These are phyloP conservation scores for Hippophae rhamnoides DNA, from an alignment of 306 rosid genomes.

Conservation along the genomic window DNA sequence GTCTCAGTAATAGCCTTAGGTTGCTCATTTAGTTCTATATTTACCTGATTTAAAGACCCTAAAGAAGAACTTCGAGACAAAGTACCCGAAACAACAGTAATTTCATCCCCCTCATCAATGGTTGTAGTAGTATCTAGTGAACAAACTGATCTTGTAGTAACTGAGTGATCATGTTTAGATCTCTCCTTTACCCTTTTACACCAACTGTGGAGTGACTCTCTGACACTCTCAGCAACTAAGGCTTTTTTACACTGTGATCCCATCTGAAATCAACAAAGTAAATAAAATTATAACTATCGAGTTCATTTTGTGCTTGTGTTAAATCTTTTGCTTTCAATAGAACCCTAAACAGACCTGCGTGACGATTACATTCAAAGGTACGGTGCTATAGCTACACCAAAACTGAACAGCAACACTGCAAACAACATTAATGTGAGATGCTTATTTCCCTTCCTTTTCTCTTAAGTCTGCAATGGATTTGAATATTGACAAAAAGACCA, in stretches of 20 bases:
- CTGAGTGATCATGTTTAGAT: slow-evolving; percentile 60
- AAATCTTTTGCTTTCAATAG: not conserved
- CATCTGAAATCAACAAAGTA: slow-evolving; percentile 43
- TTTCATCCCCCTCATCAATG: slow-evolving; percentile 66
- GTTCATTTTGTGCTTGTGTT: not conserved
- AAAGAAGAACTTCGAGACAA: slow-evolving; percentile 65
- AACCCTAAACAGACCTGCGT: slow-evolving; percentile 54
- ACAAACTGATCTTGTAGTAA: slow-evolving; percentile 66
- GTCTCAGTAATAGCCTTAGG: slow-evolving; percentile 22
- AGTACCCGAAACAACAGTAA: slow-evolving; percentile 67
- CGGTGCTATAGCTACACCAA: slow-evolving; percentile 96
- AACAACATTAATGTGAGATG: not conserved
- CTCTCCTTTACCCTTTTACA: slow-evolving; percentile 88
- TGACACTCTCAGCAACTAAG: slow-evolving; percentile 69
- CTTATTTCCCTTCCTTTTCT: slow-evolving; percentile 1
- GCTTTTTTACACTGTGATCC: slow-evolving; percentile 83
- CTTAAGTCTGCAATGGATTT: not conserved
- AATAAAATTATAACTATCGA: not conserved
- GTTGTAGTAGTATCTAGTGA: slow-evolving; percentile 49
- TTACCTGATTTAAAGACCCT: slow-evolving; percentile 59
- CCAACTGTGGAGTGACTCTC: slow-evolving; percentile 94
- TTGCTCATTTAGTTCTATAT: slow-evolving; percentile 40
- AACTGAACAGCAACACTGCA: slow-evolving; percentile 84
- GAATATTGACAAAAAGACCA: slow-evolving; percentile 12
- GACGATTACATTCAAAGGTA: slow-evolving; percentile 81